Evolutionary conservation across 2,329 filamentous ascomycete genomes (phyloP).

Genomic region (Fusarium nanum): DNA sequence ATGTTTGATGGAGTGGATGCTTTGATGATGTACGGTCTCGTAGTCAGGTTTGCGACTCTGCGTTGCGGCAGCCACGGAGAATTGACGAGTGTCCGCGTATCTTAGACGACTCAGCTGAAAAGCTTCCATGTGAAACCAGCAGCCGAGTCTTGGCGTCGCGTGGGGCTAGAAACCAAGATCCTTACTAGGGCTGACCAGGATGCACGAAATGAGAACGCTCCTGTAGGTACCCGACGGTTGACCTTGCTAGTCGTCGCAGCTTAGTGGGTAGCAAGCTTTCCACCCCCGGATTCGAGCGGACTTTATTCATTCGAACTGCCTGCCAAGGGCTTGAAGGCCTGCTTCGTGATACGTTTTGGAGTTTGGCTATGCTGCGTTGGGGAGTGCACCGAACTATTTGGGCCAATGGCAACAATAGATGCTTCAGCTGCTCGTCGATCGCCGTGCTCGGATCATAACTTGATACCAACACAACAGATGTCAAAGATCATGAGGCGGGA

Average conservation of each 20-base stretch:
- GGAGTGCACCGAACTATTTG: constrained; percentile 20
- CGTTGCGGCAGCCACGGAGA: background rate
- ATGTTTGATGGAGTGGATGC: constrained; percentile 8
- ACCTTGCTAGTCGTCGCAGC: constrained; percentile 40
- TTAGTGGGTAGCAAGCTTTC: constrained; percentile 40
- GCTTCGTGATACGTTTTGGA: constrained; percentile 23
- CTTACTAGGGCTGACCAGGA: constrained; percentile 42
- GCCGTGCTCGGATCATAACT: constrained; percentile 37
- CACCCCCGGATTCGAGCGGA: constrained; percentile 43
- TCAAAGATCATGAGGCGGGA: constrained; percentile 33
- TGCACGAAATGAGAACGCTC: constrained; percentile 36
- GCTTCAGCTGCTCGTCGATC: constrained; percentile 28
- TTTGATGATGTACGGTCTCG: constrained; percentile 12
- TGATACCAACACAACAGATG: constrained; percentile 37
- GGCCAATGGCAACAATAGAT: constrained; percentile 13
- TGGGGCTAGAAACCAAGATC: constrained; percentile 33
- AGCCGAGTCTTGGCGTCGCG: constrained; percentile 33
- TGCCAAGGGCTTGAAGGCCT: constrained; percentile 12
- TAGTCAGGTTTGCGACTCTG: constrained; percentile 4
- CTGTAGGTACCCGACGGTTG: constrained; percentile 39
- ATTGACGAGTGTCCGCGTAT: background rate
- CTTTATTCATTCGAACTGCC: constrained; percentile 18
- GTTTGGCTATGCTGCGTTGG: constrained; percentile 24
- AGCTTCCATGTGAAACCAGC: constrained; percentile 17
- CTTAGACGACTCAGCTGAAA: constrained; percentile 18